Evolutionary conservation across 2,329 filamentous ascomycete species (phyloP).

Genomic region (Nectriaceae sp.): DNA sequence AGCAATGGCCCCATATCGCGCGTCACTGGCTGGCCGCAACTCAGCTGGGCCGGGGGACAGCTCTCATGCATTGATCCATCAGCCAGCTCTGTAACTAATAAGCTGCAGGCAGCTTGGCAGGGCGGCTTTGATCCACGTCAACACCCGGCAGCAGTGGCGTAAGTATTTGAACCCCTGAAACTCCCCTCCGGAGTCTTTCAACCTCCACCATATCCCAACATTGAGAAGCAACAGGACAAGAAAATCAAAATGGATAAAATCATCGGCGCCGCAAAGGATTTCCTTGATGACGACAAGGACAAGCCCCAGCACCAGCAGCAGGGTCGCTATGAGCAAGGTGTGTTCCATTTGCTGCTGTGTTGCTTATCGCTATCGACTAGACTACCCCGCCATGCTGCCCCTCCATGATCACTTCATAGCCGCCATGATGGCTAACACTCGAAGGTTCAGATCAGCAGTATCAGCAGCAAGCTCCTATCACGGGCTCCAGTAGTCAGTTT

Average conservation of each 20-base stretch:
- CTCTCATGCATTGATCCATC: background rate
- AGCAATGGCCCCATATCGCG: background rate
- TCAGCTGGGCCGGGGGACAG: background rate
- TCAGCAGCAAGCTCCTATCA: slow-evolving; percentile 19
- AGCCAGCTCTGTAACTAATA: no score
- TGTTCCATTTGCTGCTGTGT: background rate
- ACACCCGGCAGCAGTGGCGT: background rate
- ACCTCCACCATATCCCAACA: slow-evolving; percentile 1
- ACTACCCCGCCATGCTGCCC: background rate
- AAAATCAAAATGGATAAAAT: slow-evolving; percentile 40
- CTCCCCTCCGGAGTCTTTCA: background rate
- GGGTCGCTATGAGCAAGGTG: background rate
- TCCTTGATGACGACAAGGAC: slow-evolving; percentile 32
- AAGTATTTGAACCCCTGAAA: background rate
- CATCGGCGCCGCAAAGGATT: slow-evolving; percentile 40
- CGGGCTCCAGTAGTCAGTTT: slow-evolving; percentile 32
- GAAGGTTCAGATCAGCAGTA: background rate
- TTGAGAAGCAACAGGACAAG: background rate
- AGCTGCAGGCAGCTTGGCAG: background rate
- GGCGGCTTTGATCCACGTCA: background rate
- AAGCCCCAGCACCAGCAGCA: slow-evolving; percentile 15
- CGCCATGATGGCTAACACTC: background rate
- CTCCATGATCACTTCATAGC: background rate
- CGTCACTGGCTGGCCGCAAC: background rate
- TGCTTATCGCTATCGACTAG: background rate